Evolutionary conservation across 2,329 filamentous ascomycete species (phyloP), one percentile per base, ranked within the genome.

Genomic region (Paramyrothecium roridum): DNA sequence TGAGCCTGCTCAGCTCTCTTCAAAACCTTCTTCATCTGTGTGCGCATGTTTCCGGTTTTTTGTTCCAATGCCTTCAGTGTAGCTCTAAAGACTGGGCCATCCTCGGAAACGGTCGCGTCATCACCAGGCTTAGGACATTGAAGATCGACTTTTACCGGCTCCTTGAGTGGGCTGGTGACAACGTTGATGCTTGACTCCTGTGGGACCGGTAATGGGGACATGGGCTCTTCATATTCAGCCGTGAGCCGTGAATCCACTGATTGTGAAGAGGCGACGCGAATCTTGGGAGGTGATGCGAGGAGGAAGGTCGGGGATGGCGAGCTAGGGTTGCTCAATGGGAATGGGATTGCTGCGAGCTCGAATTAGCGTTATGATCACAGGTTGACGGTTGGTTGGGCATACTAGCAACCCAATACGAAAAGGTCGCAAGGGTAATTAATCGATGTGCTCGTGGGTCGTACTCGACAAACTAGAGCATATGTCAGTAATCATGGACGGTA

Each of bases 51-150:
- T 47, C 92, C 91, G 0, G 93, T 99, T 77, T 96, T 98, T 68
- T 96, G 93, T 72, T 99, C 95, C 26, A 98, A 76, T 0, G 93
- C 89, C 70, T 97, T 97, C 81, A 99, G 96, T 0, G 95, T 98
- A 19, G 95, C 96, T 59, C 96, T 86, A 75, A 99, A 99, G 1
- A 99, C 80, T 0, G 96, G 95, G 0, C 95, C 95, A 73, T 99
- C 95, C 63, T 98, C 95, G 21, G 89, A 87, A 21, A 89, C 84
- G 57, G 88, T 86, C 73, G 91, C 86, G 73, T 96, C 93, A 58
- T 96, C 93, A 34, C 86, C 88, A 3, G 92, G 92, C 50, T 91
- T 87, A 55, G 91, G 90, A 64, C 90, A 93, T 45, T 87, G 83
- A n/a, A 97, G 83, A 67, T 98, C 95, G 16, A 98, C 86, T 69